Evolutionary conservation across 2,329 filamentous ascomycete species (phyloP), one percentile per base, ranked within the genome.

Genomic region (Didymella glomerata): DNA sequence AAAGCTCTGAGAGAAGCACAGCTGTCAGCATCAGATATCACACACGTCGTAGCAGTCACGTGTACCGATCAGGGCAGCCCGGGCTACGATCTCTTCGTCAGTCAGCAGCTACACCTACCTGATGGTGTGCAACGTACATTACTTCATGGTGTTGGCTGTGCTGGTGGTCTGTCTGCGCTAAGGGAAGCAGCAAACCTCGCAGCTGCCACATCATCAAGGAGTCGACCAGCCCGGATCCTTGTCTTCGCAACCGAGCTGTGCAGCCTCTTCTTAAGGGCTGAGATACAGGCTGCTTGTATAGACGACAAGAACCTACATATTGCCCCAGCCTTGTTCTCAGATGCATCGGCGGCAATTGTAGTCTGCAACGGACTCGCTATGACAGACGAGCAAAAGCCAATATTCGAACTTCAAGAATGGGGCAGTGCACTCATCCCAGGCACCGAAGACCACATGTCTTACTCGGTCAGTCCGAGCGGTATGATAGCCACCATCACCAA

Each of bases 321-420:
- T 66, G 89, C 88, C 2, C 81, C 86, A 1, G 85, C 84, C 14
- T 76, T 91, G 2, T 91, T 91, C 72, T 90, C 87, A 20, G 89
- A 91, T 72, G 90, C 86, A 63, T 88, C 86, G n/a, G 88, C 87
- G 56, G 86, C 88, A 0, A 75, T 86, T 27, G 79, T 91, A 1
- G 69, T 91, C 32, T 88, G 86, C 68, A 91, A 91, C 68, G 83
- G 83, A 0, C 77, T 90, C 52, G 87, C 84, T 1, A 78, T 74
- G 20, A 59, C 67, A 1, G 61, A 64, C 8, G 59, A 68, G 1
- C 73, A 76, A 49, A 63, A 62, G 24, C 74, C 77, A 1, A 66
- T 82, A 13, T 90, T 89, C 68, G 83, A 88, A 27, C 74, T 91
- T 24, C 77, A 89, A 1, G 87, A 86, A 2, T 90, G 88, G 87